A percentile compares a stretch with the other conserved stretches of the same genome.
These are phyloP conservation scores for Vitis hybrid DNA, from an alignment of 177 flowering plant genomes.

Conservation along the genomic window DNA sequence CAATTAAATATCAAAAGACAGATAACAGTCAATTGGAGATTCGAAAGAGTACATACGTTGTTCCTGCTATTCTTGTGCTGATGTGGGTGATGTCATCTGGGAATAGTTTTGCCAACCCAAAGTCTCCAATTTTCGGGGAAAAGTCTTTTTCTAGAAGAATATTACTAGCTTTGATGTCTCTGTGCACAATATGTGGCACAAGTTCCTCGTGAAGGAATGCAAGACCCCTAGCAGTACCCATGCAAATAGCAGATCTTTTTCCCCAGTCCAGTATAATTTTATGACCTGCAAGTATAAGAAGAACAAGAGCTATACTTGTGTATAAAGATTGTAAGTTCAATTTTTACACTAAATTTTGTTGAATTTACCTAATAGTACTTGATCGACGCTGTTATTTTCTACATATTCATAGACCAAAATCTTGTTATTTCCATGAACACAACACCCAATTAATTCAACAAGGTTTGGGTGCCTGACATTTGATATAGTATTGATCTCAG, in stretches of 20 bases:
- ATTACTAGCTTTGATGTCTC: constrained; percentile 90
- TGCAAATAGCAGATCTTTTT: constrained; percentile 59
- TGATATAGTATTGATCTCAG: constrained; percentile 70
- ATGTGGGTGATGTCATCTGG: constrained; percentile 86
- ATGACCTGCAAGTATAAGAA: constrained; percentile 38
- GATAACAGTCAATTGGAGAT: neutral
- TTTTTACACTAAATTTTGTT: constrained; percentile 1
- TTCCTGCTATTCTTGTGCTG: constrained; percentile 89
- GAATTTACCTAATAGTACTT: constrained; percentile 57
- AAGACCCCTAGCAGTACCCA: constrained; percentile 75
- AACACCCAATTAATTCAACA: constrained; percentile 81
- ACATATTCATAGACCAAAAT: constrained; percentile 81
- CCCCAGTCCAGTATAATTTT: constrained; percentile 56
- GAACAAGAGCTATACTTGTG: neutral
- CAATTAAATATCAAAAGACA: constrained; percentile 1
- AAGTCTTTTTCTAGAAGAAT: constrained; percentile 70
- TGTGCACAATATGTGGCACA: constrained; percentile 77
- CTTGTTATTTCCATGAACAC: constrained; percentile 55
- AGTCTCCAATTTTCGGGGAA: constrained; percentile 82
- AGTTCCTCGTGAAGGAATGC: constrained; percentile 82
- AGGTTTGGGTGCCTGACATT: constrained; percentile 84
- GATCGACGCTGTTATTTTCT: constrained; percentile 84
- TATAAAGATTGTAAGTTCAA: constrained; percentile 1
- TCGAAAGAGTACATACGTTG: constrained; percentile 56
- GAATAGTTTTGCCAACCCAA: constrained; percentile 88